Conservation (phyloP, 148 eudicot species). For the Gaultheria prostrata region DNA sequence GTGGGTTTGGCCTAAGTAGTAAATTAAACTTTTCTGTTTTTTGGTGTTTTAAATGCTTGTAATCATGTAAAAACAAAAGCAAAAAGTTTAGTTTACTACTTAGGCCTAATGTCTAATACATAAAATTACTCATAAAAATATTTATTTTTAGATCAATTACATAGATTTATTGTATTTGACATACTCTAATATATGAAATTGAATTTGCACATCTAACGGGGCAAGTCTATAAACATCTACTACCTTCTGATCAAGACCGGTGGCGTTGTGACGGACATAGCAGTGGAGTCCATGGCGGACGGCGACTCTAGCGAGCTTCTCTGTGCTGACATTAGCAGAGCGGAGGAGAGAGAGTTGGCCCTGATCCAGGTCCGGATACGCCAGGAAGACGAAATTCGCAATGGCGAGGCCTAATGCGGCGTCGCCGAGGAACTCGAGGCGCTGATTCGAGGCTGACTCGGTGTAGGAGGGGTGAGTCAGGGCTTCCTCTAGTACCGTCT, state of each 20-base stretch:
- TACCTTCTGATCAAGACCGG: slow-evolving; percentile 56
- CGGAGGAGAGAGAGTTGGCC: slow-evolving; percentile 56
- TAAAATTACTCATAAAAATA: too few relatives aligned
- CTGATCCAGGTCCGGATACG: slow-evolving; percentile 53
- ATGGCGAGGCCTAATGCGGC: slow-evolving; percentile 63
- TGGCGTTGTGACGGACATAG: slow-evolving; percentile 53
- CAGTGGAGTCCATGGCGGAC: slow-evolving; percentile 49
- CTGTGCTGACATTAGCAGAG: slow-evolving; percentile 71
- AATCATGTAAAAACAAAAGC: too few relatives aligned
- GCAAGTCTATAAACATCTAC: not conserved
- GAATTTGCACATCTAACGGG: not conserved
- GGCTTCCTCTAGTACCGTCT: slow-evolving; percentile 30
- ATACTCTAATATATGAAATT: too few relatives aligned
- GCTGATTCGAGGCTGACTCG: slow-evolving; percentile 52
- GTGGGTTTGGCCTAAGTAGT: too few relatives aligned
- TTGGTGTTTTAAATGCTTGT: too few relatives aligned
- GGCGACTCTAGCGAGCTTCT: slow-evolving; percentile 84
- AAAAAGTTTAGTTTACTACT: too few relatives aligned
- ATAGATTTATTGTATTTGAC: too few relatives aligned
- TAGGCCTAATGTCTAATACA: too few relatives aligned
- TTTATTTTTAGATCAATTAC: too few relatives aligned
- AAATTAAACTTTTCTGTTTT: too few relatives aligned
- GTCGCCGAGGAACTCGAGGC: slow-evolving; percentile 88
- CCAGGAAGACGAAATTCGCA: slow-evolving; percentile 38
- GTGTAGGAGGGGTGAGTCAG: slow-evolving; percentile 66